Percentiles rank a stretch among this genome's conserved stretches.
phyloP scores from a whole-genome alignment of 768 basidiomycete genomes.

The Lyophyllum decastes region DNA sequence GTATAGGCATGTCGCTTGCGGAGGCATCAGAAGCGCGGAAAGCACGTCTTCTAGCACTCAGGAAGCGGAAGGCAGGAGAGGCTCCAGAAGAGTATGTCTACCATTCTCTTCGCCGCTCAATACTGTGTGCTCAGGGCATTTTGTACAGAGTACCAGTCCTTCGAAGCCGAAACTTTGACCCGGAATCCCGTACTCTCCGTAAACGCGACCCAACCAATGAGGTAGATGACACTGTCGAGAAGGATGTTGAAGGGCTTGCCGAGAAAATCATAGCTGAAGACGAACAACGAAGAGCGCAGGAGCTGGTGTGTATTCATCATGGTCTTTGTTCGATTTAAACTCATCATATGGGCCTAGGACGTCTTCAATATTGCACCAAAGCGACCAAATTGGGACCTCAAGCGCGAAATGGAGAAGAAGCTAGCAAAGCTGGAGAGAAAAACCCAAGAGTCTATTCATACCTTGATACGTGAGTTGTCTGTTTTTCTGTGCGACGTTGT shows the following conservation, averaged over 20 bases:
- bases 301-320: conserved; percentile 62
- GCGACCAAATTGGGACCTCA: conserved; percentile 95
- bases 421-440: conserved; percentile 85
- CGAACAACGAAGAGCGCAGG: conserved; percentile 80
- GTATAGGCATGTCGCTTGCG: conserved; percentile 53
- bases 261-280: conserved; percentile 87
- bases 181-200: conserved; percentile 76
- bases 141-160: conserved; percentile 49
- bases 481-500: not conserved
- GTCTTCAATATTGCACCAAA: conserved; percentile 98
- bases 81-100: conserved; percentile 37
- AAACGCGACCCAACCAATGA: conserved; percentile 61
- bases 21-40: conserved; percentile 83
- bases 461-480: conserved; percentile 77
- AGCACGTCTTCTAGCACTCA: conserved; percentile 74
- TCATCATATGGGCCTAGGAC: conserved; percentile 55
- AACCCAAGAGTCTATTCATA: conserved; percentile 91
- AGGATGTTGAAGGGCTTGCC: conserved; percentile 79
- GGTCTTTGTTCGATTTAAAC: not conserved
- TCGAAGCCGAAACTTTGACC: conserved; percentile 86
- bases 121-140: not conserved
- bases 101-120: not conserved
- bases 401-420: conserved; percentile 91
- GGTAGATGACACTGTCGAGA: conserved; percentile 86
- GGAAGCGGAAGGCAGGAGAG: conserved; percentile 69